Conservation (phyloP, 192 early-diverging fungal species). For the Martensiomyces pterosporus region DNA sequence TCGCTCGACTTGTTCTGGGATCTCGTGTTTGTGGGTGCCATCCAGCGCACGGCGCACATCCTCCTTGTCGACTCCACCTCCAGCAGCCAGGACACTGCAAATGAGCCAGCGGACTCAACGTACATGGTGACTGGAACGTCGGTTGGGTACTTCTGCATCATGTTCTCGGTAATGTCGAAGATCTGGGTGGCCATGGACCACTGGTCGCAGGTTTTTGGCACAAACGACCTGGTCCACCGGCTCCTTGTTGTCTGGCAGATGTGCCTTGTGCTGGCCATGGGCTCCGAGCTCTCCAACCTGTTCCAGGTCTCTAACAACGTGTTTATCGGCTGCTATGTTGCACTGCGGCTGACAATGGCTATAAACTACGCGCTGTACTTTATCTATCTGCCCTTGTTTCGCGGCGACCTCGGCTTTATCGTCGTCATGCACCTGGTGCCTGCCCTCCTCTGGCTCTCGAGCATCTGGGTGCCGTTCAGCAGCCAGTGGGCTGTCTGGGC, state of each 20-base stretch:
- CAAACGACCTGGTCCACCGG: slow-evolving; percentile 1
- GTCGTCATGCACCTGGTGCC: neutral
- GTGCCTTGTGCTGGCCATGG: neutral
- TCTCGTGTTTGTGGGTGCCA: neutral
- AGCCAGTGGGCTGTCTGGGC: neutral
- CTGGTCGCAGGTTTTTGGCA: neutral
- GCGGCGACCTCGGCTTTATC: neutral
- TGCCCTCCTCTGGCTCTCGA: neutral
- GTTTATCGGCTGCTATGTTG: neutral
- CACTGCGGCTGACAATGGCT: neutral
- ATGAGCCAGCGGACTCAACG: neutral
- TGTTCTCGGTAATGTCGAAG: slow-evolving; percentile 1
- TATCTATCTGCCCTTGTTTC: neutral
- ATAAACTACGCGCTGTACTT: neutral
- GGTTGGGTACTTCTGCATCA: neutral
- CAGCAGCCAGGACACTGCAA: no score
- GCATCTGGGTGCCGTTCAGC: neutral
- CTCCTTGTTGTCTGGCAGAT: slow-evolving; percentile 1
- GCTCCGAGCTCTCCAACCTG: neutral
- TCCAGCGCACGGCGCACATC: neutral
- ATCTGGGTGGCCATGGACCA: neutral
- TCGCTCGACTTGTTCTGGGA: slow-evolving; percentile 1
- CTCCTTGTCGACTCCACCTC: neutral
- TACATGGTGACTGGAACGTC: neutral
- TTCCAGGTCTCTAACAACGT: neutral